Evolutionary conservation across 129 eudicot species (phyloP).

Genomic region (sunflower (Helianthus annuus)): DNA sequence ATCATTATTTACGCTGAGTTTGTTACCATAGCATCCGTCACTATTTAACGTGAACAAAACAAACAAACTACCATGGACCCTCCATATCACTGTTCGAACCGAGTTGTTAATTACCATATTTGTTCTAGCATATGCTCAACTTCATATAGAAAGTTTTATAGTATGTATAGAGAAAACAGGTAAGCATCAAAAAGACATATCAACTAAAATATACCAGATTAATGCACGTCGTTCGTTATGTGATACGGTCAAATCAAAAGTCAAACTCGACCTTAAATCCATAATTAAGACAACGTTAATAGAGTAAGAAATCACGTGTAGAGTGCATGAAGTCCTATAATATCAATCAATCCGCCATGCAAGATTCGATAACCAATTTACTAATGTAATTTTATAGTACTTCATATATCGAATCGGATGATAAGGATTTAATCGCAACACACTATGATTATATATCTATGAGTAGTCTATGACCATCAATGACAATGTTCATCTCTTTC

Average conservation of each 20-base stretch:
- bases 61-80: too few relatives aligned
- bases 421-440: not conserved
- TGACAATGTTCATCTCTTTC: not conserved
- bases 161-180: slow-evolving; percentile 1
- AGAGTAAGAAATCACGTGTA: slow-evolving; percentile 15
- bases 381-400: too few relatives aligned
- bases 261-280: not conserved
- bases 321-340: slow-evolving; percentile 3
- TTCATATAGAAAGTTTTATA: slow-evolving; percentile 6
- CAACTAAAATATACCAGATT: slow-evolving; percentile 9
- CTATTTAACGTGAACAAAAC: too few relatives aligned
- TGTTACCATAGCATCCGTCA: too few relatives aligned
- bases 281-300: not conserved
- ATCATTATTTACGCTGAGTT: too few relatives aligned
- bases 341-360: not conserved
- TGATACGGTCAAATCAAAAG: not conserved
- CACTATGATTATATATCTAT: not conserved
- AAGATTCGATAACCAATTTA: slow-evolving; percentile 4
- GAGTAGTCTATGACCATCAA: not conserved
- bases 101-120: too few relatives aligned
- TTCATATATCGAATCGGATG: too few relatives aligned
- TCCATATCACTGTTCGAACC: not conserved
- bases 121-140: not conserved
- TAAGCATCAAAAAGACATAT: slow-evolving; percentile 1
- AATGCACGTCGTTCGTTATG: not conserved